These are phyloP conservation scores for Porphyrellus cyaneotinctus DNA, from an alignment of 768 basidiomycete genomes.

Conservation along the genomic window DNA sequence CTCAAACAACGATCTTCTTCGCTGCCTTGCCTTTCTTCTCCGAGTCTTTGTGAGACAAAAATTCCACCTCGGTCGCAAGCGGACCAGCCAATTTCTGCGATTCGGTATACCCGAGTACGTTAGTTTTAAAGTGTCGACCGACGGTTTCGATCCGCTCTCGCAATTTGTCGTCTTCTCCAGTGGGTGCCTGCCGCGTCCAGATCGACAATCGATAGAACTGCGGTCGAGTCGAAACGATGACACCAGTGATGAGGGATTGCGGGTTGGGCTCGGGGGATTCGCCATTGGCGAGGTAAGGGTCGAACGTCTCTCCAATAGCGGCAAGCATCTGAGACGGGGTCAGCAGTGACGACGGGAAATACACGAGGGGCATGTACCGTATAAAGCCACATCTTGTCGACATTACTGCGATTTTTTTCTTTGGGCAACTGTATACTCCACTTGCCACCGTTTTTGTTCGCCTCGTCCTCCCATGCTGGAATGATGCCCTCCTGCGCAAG, in stretches of 20 bases:
- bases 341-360: background rate
- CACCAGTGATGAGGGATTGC: conserved; percentile 78
- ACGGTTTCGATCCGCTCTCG: conserved; percentile 80
- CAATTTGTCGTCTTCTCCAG: conserved; percentile 51
- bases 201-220: conserved; percentile 96
- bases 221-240: conserved; percentile 91
- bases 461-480: conserved; percentile 96
- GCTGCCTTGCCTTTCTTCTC: conserved; percentile 88
- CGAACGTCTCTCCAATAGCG: conserved; percentile 98
- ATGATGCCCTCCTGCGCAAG: conserved; percentile 80
- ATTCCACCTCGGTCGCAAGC: conserved; percentile 94
- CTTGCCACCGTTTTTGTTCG: conserved; percentile 96
- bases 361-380: conserved; percentile 53
- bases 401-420: conserved; percentile 80
- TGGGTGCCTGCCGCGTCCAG: conserved; percentile 89
- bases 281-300: conserved; percentile 68
- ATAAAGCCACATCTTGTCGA: conserved; percentile 98
- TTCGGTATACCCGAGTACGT: conserved; percentile 78
- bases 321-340: conserved; percentile 80
- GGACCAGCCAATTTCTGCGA: conserved; percentile 73
- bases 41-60: conserved; percentile 89
- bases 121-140: conserved; percentile 87
- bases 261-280: conserved; percentile 38
- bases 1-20: conserved; percentile 73
- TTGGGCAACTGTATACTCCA: conserved; percentile 98